phyloP scores from a whole-genome alignment of 192 early-diverging fungal genomes.

The Helicostylum pulchrum region DNA sequence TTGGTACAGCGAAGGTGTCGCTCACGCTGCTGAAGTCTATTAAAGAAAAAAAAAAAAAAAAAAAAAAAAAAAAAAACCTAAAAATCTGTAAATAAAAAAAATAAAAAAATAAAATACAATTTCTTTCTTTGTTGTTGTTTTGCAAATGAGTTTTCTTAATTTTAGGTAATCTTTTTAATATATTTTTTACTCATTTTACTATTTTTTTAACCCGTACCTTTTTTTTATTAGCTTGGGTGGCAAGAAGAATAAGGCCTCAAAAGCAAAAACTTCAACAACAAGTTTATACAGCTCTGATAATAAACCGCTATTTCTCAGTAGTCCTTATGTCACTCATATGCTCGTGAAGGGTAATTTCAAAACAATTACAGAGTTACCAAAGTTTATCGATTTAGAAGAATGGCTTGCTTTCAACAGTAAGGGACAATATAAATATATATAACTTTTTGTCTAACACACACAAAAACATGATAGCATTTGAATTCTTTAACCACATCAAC shows the following conservation, averaged over 20 bases:
- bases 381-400: slow-evolving; percentile 89
- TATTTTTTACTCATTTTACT: background rate
- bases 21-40: slow-evolving; percentile 24
- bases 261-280: slow-evolving; percentile 25
- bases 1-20: slow-evolving; percentile 39
- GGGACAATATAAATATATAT: background rate
- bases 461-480: slow-evolving; percentile 54
- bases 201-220: background rate
- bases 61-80: background rate
- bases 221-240: slow-evolving; percentile 26
- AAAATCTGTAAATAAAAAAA: background rate
- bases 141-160: slow-evolving; percentile 27
- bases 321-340: slow-evolving; percentile 70
- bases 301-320: slow-evolving; percentile 52
- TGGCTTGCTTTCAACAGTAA: slow-evolving; percentile 86
- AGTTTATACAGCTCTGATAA: slow-evolving; percentile 18
- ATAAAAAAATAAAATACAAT: background rate
- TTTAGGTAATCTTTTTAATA: slow-evolving; percentile 25
- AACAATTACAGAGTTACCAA: slow-evolving; percentile 84
- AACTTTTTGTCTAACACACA: background rate
- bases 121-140: background rate
- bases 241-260: slow-evolving; percentile 28
- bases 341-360: slow-evolving; percentile 92
- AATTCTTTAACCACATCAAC: slow-evolving; percentile 92
- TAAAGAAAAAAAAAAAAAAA: background rate